A percentile compares a stretch with the other conserved stretches of the same genome.
phyloP scores from a whole-genome alignment of 1,139 yeast genomes.

The Pichia sp. region DNA sequence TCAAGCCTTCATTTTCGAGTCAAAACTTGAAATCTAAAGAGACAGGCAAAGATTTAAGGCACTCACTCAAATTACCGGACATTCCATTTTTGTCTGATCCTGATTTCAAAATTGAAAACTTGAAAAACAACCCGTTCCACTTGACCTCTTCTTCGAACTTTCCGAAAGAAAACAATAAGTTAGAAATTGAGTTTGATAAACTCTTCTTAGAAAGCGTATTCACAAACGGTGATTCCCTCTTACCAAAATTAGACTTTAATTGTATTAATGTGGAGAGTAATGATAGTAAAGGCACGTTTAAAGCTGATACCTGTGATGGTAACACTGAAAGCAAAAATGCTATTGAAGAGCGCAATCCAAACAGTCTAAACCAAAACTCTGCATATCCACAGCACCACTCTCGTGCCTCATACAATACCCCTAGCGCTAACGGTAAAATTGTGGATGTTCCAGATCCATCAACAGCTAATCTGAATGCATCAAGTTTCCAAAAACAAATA shows the following conservation, averaged over 20 bases:
- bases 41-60: not conserved
- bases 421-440: not conserved
- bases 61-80: constrained; percentile 8
- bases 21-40: not conserved
- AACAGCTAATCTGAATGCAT: not conserved
- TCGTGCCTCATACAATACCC: not conserved
- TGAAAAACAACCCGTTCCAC: not conserved
- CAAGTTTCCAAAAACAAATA: not conserved
- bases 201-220: constrained; percentile 22
- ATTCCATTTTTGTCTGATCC: constrained; percentile 11
- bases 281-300: not conserved
- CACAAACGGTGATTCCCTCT: constrained; percentile 31
- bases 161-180: constrained; percentile 10
- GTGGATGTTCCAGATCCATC: not conserved
- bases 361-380: not conserved
- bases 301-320: not conserved
- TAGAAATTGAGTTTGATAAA: constrained; percentile 17
- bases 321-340: not conserved
- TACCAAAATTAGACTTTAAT: constrained; percentile 16
- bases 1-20: not conserved
- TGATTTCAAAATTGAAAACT: constrained; percentile 3
- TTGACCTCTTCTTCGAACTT: constrained; percentile 1
- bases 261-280: not conserved
- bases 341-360: not conserved
- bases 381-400: not conserved